A percentile compares a stretch with the other conserved stretches of the same genome.
Conservation (phyloP, 1,284 basidiomycete genomes). For the Papiliotrema laurentii region DNA sequence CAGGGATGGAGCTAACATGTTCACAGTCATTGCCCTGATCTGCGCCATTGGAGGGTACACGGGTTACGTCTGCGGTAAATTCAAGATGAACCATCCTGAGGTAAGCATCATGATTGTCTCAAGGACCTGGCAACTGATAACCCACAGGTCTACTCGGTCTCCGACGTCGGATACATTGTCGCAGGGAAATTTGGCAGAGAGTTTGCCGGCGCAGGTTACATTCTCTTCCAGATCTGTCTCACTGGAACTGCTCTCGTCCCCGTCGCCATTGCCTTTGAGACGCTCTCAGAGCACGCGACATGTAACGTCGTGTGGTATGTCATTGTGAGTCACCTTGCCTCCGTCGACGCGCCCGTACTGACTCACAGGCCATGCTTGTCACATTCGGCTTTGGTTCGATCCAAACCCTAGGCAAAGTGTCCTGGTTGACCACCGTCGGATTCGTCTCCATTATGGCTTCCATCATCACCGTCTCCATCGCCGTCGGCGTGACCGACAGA, state of each 20-base stretch:
- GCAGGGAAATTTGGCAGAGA: conserved; percentile 34
- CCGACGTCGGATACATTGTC: conserved; percentile 31
- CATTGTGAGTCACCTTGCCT: too few relatives aligned
- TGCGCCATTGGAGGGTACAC: conserved; percentile 23
- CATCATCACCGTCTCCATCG: conserved; percentile 44
- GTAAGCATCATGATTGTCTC: conserved; percentile 25
- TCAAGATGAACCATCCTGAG: conserved; percentile 37
- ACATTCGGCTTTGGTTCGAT: conserved; percentile 36
- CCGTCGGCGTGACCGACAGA: conserved; percentile 45
- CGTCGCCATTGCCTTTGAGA: conserved; percentile 47
- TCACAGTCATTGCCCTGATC: conserved; percentile 16
- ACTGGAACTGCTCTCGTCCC: conserved; percentile 33
- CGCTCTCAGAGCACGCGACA: conserved; percentile 38
- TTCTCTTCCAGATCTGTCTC: conserved; percentile 18
- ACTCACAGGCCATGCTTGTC: conserved; percentile 29
- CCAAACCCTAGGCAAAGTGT: conserved; percentile 43
- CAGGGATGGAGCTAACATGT: neutral
- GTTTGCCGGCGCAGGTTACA: conserved; percentile 18
- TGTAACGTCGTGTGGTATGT: conserved; percentile 45
- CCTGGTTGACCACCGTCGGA: conserved; percentile 42
- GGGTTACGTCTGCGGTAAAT: conserved; percentile 34
- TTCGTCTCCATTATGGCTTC: conserved; percentile 34
- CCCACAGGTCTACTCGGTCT: too few relatives aligned
- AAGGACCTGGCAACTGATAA: too few relatives aligned
- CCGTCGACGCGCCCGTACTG: too few relatives aligned